Base-by-base conservation (phyloP, 2,329 filamentous ascomycete species). In the Penicillium brevicompactum region DNA sequence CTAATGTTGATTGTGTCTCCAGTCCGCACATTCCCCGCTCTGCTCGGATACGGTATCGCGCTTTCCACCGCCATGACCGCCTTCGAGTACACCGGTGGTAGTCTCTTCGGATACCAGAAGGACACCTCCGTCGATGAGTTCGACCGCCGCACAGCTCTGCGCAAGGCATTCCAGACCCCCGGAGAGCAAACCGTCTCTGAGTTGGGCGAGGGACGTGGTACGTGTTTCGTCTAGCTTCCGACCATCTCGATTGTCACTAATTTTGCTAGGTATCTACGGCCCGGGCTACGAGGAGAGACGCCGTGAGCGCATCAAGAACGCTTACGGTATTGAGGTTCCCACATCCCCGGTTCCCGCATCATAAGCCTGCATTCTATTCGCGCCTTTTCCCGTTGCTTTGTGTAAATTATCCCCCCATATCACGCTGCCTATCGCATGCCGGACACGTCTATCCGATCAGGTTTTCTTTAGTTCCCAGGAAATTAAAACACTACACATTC, bases 181-280 rank as follows among this genome's bases (percentile, higher is more conserved):
- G 80, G 86, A 49, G 88, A 91, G 72, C 88, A 96, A 79, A 96
- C 90, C 2, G 79, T 96, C 62, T 84, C 85, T 22, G 84, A 93
- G 69, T 70, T 96, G 67, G 92, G 92, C 50, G 92, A 97, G 80
- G 91, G 91, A 63, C 85, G 92, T 84, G 91, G 91, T 93, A 83
- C 69, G 80, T 76, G 51, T 27, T 44, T 32, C 44, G 31, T n/a
- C 27, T 11, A 7, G 27, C 16, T 37, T 9, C 44, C 27, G 21
- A 22, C 30, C 58, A 62, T 38, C 53, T 57, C n/a, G 45, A 41
- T 27, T 24, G 50, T 49, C 42, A 30, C 50, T 69, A 57, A 70
- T 37, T 37, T 32, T 13, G 14, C 30, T 51, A 96, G 92, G 89
- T 52, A 91, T 96, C 67, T 83, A 87, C 65, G 89, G 84, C 40